Percentiles rank a stretch among this genome's conserved stretches.
Evolutionary conservation across 1,139 yeast species (phyloP).

Genomic region (Taphrina sp.): DNA sequence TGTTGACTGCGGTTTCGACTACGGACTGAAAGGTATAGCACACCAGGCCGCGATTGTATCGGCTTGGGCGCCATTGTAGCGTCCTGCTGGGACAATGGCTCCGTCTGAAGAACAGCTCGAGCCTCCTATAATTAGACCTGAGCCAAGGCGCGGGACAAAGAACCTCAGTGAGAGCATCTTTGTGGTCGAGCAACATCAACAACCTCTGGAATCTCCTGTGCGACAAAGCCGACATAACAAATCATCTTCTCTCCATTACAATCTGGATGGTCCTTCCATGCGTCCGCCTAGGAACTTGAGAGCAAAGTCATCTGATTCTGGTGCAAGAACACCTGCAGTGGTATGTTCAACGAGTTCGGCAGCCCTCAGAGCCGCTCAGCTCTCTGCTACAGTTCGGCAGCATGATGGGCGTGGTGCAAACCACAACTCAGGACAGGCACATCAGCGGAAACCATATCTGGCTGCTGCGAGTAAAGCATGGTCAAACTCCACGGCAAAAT

Average conservation of each 20-base stretch:
- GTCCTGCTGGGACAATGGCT: too few relatives aligned
- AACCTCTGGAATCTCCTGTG: background rate
- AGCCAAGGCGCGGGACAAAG: background rate
- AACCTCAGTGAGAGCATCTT: background rate
- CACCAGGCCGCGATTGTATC: too few relatives aligned
- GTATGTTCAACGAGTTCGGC: conserved; percentile 10
- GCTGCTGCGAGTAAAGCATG: conserved; percentile 31
- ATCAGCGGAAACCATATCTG: conserved; percentile 4
- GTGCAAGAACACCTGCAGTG: background rate
- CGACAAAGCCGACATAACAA: conserved; percentile 14
- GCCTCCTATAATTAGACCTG: background rate
- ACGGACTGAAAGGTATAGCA: too few relatives aligned
- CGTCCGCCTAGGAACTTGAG: background rate
- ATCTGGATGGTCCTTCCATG: conserved; percentile 6
- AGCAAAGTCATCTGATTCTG: conserved; percentile 10
- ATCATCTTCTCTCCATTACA: conserved; percentile 8
- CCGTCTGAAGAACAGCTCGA: too few relatives aligned
- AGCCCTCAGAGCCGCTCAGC: conserved; percentile 25
- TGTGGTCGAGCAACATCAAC: conserved; percentile 2
- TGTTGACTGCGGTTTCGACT: too few relatives aligned
- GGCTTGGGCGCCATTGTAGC: too few relatives aligned
- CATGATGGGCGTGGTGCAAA: background rate
- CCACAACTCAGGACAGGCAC: background rate
- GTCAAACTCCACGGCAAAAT: conserved; percentile 27
- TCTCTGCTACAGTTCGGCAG: conserved; percentile 23